phyloP scores from a whole-genome alignment of 2,329 filamentous ascomycete species.

The Pseudogymnoascus destructans region DNA sequence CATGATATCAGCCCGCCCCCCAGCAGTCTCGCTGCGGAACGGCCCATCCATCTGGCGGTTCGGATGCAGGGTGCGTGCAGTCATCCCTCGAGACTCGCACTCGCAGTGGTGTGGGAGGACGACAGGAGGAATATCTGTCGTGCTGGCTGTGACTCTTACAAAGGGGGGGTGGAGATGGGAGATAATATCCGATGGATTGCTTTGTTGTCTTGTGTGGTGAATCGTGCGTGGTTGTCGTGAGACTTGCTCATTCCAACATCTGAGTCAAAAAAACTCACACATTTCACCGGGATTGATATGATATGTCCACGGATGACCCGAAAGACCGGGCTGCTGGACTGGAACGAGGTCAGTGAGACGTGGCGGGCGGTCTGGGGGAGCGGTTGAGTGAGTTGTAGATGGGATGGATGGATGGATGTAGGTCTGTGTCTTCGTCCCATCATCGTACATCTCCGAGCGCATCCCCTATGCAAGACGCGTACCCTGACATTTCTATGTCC shows the following conservation, averaged over 20 bases:
- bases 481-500: neutral
- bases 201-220: too few species aligned
- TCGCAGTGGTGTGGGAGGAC: neutral
- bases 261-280: too few species aligned
- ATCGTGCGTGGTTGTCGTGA: too few species aligned
- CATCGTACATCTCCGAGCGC: neutral
- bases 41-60: neutral
- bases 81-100: neutral
- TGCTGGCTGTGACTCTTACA: slow-evolving; percentile 1
- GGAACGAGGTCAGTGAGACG: neutral
- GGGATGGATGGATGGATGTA: neutral
- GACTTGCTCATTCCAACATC: too few species aligned
- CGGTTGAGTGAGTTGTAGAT: neutral
- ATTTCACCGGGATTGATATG: too few species aligned
- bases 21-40: neutral
- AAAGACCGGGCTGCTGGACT: neutral
- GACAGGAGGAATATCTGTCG: neutral
- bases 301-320: neutral
- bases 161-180: neutral
- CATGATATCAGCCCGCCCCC: neutral
- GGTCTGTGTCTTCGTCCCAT: neutral
- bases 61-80: neutral
- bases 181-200: neutral
- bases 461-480: neutral
- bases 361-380: neutral